A percentile compares a stretch with the other conserved stretches of the same genome.
phyloP scores from a whole-genome alignment of 1,284 basidiomycete genomes.

The Tilletia horrida region DNA sequence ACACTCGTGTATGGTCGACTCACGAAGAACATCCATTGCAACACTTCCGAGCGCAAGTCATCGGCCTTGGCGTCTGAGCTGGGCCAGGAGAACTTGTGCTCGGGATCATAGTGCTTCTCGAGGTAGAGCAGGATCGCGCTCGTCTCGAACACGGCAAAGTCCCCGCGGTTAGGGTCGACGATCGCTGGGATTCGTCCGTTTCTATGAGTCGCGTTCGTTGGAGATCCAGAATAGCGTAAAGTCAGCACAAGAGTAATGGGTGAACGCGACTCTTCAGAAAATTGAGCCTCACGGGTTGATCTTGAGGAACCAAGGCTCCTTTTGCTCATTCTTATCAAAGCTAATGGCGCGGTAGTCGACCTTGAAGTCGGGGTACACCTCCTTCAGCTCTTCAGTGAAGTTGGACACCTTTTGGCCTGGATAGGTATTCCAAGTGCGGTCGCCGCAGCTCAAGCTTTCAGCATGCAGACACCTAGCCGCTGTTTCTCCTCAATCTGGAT shows the following conservation, averaged over 20 bases:
- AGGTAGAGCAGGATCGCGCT: conserved; percentile 40
- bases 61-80: conserved; percentile 33
- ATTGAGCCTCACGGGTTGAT: conserved; percentile 40
- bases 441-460: background rate
- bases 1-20: background rate
- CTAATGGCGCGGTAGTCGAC: conserved; percentile 30
- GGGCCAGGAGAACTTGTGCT: conserved; percentile 38
- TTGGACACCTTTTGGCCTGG: conserved; percentile 24
- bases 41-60: conserved; percentile 32
- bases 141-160: conserved; percentile 36
- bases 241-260: no score
- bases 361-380: conserved; percentile 22
- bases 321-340: conserved; percentile 30
- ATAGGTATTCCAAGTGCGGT: no score
- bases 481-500: background rate
- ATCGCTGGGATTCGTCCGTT: conserved; percentile 48
- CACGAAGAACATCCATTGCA: conserved; percentile 34
- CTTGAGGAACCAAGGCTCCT: conserved; percentile 42
- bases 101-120: conserved; percentile 29
- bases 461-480: background rate
- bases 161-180: conserved; percentile 36
- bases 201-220: no score
- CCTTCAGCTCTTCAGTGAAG: conserved; percentile 35
- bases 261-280: no score
- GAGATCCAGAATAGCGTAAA: no score